phyloP scores from a whole-genome alignment of 1,284 basidiomycete genomes.

The Cutaneotrichosporon cavernicola region DNA sequence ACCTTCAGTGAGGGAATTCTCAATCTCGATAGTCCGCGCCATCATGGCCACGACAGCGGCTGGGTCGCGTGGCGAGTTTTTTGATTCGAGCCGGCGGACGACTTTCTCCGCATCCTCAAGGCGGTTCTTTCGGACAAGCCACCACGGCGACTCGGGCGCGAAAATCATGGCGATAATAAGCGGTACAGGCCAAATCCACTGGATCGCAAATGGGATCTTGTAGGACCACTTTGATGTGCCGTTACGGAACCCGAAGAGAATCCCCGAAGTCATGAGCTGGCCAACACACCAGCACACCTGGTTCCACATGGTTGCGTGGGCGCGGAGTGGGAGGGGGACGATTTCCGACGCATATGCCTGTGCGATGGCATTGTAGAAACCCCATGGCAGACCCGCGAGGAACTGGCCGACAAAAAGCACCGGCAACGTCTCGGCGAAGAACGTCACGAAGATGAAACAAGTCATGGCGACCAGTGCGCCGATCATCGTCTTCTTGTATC shows the following conservation, averaged over 20 bases:
- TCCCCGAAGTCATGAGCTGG: constrained; percentile 51
- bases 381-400: constrained; percentile 35
- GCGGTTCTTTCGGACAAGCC: constrained; percentile 40
- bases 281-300: constrained; percentile 49
- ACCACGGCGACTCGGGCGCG: constrained; percentile 41
- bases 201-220: constrained; percentile 32
- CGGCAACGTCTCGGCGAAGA: constrained; percentile 27
- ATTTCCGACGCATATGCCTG: constrained; percentile 53
- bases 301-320: constrained; percentile 48
- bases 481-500: constrained; percentile 31
- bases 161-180: constrained; percentile 41
- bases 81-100: constrained; percentile 29
- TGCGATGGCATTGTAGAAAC: constrained; percentile 28
- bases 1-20: constrained; percentile 26
- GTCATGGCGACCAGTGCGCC: constrained; percentile 40
- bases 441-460: constrained; percentile 46
- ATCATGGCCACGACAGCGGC: constrained; percentile 38
- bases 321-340: constrained; percentile 52
- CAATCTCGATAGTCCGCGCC: constrained; percentile 39
- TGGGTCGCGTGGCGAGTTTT: constrained; percentile 26
- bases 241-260: constrained; percentile 49
- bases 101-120: constrained; percentile 37
- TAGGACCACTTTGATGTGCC: constrained; percentile 42
- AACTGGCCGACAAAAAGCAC: constrained; percentile 27
- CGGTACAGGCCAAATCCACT: constrained; percentile 50